These are phyloP conservation scores for Plasmodium inui DNA, from an alignment of 169 alveolate species.

Conservation along the genomic window DNA sequence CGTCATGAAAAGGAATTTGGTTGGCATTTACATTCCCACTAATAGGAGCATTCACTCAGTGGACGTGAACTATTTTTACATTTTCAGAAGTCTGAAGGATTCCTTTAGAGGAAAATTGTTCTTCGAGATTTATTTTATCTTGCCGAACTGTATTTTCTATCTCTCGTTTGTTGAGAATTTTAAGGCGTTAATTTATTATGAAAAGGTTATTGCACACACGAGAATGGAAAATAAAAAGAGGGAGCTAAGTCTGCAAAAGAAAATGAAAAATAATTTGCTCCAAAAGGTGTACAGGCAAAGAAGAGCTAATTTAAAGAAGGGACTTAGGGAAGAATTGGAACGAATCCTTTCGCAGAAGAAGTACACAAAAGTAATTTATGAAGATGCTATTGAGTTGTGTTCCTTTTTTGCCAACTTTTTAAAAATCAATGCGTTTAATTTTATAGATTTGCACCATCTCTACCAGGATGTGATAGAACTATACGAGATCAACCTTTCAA, in stretches of 20 bases:
- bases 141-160: conserved; percentile 47
- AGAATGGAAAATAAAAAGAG: background rate
- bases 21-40: conserved; percentile 60
- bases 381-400: conserved; percentile 55
- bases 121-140: conserved; percentile 41
- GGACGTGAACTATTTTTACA: conserved; percentile 44
- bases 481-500: conserved; percentile 51
- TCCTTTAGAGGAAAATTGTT: conserved; percentile 47
- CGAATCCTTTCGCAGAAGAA: conserved; percentile 25
- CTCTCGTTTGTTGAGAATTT: conserved; percentile 36
- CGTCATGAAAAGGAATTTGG: conserved; percentile 45
- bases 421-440: conserved; percentile 49
- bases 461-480: conserved; percentile 33
- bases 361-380: conserved; percentile 59
- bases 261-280: conserved; percentile 34
- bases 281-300: conserved; percentile 6
- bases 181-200: conserved; percentile 52
- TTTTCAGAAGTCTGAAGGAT: conserved; percentile 58
- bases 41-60: conserved; percentile 47
- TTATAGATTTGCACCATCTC: conserved; percentile 57
- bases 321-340: conserved; percentile 13
- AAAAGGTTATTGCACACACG: conserved; percentile 17
- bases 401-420: conserved; percentile 55
- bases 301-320: conserved; percentile 22
- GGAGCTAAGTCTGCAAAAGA: background rate